Conservation (phyloP, 441 rosid genomes). For the Aleurites moluccanus region DNA sequence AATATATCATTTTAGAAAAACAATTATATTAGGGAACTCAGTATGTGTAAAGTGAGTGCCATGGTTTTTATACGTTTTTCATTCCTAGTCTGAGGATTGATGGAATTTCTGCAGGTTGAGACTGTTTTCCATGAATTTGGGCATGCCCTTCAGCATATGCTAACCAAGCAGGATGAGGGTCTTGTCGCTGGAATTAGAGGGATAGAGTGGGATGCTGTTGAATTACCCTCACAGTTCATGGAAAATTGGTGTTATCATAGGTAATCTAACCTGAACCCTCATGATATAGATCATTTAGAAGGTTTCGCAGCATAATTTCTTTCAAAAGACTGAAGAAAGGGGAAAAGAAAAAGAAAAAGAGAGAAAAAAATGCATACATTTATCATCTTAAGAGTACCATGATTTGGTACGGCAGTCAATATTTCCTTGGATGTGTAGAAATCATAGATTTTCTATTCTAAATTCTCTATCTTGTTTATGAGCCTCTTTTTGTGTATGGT, state of each 20-base stretch:
- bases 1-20: background rate
- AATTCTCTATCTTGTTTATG: background rate
- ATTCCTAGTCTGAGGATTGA: conserved; percentile 7
- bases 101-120: conserved; percentile 61
- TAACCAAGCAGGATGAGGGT: conserved; percentile 87
- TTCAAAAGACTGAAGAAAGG: background rate
- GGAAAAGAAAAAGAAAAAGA: background rate
- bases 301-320: conserved; percentile 6
- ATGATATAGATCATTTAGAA: background rate
- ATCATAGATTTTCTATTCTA: background rate
- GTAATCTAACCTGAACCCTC: conserved; percentile 31
- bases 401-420: background rate
- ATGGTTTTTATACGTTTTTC: conserved; percentile 1
- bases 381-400: background rate
- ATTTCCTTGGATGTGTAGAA: background rate
- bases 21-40: background rate
- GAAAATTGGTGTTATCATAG: conserved; percentile 99
- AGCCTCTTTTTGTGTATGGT: background rate
- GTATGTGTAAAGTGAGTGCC: conserved; percentile 17
- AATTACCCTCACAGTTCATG: conserved; percentile 95
- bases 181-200: conserved; percentile 89
- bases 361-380: background rate
- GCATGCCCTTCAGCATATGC: conserved; percentile 97
- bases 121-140: conserved; percentile 98
- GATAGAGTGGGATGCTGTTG: conserved; percentile 96